Evolutionary conservation across 2,329 filamentous ascomycete genomes (phyloP).

Genomic region (Ophiosphaerella narmari): DNA sequence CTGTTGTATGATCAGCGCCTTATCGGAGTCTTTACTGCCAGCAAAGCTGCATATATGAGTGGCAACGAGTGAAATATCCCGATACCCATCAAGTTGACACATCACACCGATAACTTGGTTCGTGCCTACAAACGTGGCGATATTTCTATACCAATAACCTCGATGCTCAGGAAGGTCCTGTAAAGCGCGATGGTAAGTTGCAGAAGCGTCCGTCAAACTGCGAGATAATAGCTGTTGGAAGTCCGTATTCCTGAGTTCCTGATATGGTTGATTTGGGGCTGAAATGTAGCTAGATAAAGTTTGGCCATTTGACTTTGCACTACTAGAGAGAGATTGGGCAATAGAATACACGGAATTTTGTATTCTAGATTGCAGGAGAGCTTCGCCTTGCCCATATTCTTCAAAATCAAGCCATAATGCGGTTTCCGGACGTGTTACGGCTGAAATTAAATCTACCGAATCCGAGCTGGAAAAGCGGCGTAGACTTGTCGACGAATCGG

Average conservation of each 20-base stretch:
- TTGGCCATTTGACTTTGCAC: no score
- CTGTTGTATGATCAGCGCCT: background rate
- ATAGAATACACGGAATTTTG: no score
- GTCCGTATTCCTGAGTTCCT: no score
- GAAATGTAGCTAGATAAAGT: no score
- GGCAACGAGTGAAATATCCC: background rate
- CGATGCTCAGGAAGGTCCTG: background rate
- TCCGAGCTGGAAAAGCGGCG: background rate
- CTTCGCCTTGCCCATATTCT: no score
- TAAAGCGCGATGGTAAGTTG: background rate
- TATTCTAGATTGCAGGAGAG: no score
- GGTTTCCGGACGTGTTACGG: no score
- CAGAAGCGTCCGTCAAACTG: background rate
- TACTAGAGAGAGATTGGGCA: no score
- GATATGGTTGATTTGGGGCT: no score
- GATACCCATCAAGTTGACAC: conserved; percentile 4
- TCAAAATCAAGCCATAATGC: no score
- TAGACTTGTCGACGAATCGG: background rate
- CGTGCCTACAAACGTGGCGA: conserved; percentile 11
- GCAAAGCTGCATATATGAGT: conserved; percentile 16
- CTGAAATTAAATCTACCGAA: no score
- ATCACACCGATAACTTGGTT: conserved; percentile 14
- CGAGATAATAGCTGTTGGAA: background rate
- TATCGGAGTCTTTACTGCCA: conserved; percentile 10
- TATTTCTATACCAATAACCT: background rate